These are phyloP conservation scores for Yamadazyma pseudoaaseri DNA, from an alignment of 1,139 yeast species.

Conservation along the genomic window DNA sequence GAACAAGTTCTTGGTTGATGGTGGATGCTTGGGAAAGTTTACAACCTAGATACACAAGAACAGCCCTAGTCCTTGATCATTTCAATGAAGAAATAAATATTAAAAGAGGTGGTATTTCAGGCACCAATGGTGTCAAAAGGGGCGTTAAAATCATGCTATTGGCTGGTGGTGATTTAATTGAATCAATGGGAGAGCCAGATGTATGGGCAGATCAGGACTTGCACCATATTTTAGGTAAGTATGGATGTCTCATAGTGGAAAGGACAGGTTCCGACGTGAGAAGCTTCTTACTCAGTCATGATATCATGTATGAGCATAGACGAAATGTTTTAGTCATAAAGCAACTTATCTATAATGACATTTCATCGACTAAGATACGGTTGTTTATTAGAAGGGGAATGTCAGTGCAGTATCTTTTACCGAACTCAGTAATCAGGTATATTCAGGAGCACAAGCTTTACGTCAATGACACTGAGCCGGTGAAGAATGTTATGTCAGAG, in stretches of 20 bases:
- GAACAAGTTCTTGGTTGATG: conserved; percentile 97
- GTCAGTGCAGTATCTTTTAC: conserved; percentile 93
- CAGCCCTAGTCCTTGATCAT: conserved; percentile 94
- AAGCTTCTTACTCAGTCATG: conserved; percentile 86
- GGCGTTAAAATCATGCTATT: conserved; percentile 94
- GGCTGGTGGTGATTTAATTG: conserved; percentile 97
- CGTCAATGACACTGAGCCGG: conserved; percentile 86
- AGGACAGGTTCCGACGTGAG: conserved; percentile 96
- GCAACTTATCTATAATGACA: conserved; percentile 94
- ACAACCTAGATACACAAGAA: conserved; percentile 87
- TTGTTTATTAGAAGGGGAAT: conserved; percentile 89
- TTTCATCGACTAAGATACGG: conserved; percentile 91
- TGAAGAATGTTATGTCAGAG: conserved; percentile 78
- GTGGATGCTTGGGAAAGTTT: conserved; percentile 99
- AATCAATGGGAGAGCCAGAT: conserved; percentile 99
- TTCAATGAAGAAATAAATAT: conserved; percentile 93
- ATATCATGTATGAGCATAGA: conserved; percentile 94
- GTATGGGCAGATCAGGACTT: conserved; percentile 98
- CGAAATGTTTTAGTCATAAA: conserved; percentile 91
- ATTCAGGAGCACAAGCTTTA: conserved; percentile 90
- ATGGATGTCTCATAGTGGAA: conserved; percentile 95
- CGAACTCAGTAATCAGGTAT: conserved; percentile 91
- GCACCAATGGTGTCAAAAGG: conserved; percentile 68
- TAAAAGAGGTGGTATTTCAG: conserved; percentile 81
- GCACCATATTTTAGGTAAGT: conserved; percentile 91